A percentile compares a stretch with the other conserved stretches of the same genome.
phyloP scores from a whole-genome alignment of 495 filamentous ascomycete genomes.

The Viridothelium virens region DNA sequence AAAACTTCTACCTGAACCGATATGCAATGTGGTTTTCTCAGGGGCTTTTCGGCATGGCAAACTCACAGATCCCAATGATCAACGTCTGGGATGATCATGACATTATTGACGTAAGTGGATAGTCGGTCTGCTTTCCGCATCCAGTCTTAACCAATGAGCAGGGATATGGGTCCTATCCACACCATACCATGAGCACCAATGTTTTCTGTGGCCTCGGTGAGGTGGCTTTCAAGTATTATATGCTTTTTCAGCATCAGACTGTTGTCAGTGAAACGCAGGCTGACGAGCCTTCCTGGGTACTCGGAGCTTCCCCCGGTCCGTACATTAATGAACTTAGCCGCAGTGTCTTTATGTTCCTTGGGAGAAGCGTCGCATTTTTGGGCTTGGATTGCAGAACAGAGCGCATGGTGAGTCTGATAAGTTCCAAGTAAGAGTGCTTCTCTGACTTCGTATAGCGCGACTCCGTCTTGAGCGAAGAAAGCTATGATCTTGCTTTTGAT shows the following conservation, averaged over 20 bases:
- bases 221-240: slow-evolving; percentile 94
- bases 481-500: slow-evolving; percentile 77
- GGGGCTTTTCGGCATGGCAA: slow-evolving; percentile 85
- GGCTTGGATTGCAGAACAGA: slow-evolving; percentile 90
- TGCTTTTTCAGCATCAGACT: slow-evolving; percentile 96
- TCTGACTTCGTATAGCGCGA: slow-evolving; percentile 44
- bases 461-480: slow-evolving; percentile 70
- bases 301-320: slow-evolving; percentile 72
- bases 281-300: slow-evolving; percentile 84
- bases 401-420: slow-evolving; percentile 44
- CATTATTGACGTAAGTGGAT: slow-evolving; percentile 62
- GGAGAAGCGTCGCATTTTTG: slow-evolving; percentile 68
- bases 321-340: slow-evolving; percentile 83
- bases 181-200: slow-evolving; percentile 83
- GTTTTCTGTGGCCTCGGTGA: slow-evolving; percentile 84
- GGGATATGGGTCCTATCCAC: slow-evolving; percentile 86
- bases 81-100: slow-evolving; percentile 99
- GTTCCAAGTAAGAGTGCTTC: too few relatives aligned
- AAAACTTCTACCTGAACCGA: slow-evolving; percentile 74
- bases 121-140: background rate
- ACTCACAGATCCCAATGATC: slow-evolving; percentile 93
- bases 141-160: slow-evolving; percentile 20
- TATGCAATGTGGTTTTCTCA: slow-evolving; percentile 93
- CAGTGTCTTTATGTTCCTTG: slow-evolving; percentile 77
- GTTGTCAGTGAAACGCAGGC: slow-evolving; percentile 66